Evolutionary conservation across 176 grass and related monocot genomes (phyloP).

Genomic region (Oryza coarctata): DNA sequence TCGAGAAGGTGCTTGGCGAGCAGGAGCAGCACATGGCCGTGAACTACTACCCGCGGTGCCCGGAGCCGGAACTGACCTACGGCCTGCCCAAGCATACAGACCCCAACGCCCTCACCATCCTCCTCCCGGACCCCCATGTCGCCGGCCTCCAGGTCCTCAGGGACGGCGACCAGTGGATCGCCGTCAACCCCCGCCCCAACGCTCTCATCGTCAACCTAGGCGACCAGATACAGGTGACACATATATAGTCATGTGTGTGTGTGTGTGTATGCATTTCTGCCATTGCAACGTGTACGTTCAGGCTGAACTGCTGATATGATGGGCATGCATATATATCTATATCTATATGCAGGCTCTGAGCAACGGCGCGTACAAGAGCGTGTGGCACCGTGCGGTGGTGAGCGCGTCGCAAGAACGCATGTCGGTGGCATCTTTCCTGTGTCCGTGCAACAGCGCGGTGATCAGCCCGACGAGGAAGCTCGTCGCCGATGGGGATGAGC

Average conservation of each 20-base stretch:
- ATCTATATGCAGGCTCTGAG: constrained; percentile 52
- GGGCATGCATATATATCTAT: not conserved
- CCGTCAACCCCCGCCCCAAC: constrained; percentile 46
- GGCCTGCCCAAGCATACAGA: constrained; percentile 79
- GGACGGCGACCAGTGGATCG: constrained; percentile 60
- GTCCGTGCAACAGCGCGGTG: constrained; percentile 73
- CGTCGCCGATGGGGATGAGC: constrained; percentile 11
- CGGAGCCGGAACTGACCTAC: constrained; percentile 67
- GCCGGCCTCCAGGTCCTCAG: constrained; percentile 72
- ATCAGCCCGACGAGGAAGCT: constrained; percentile 57
- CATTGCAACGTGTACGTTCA: not conserved
- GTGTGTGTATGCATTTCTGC: not conserved
- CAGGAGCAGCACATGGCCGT: constrained; percentile 91
- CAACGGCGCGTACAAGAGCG: constrained; percentile 85
- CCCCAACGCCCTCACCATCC: constrained; percentile 74
- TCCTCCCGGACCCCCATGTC: constrained; percentile 64
- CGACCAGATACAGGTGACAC: constrained; percentile 69
- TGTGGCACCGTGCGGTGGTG: constrained; percentile 86
- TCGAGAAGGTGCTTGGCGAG: constrained; percentile 55
- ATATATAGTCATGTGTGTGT: too few relatives aligned
- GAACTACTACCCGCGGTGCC: constrained; percentile 92
- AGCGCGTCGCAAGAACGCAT: constrained; percentile 65
- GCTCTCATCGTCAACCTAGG: constrained; percentile 78
- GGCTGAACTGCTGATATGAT: not conserved
- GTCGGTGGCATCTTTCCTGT: constrained; percentile 94